Evolutionary conservation across 257 asterid species (phyloP).

Genomic region (Handroanthus guayacan): DNA sequence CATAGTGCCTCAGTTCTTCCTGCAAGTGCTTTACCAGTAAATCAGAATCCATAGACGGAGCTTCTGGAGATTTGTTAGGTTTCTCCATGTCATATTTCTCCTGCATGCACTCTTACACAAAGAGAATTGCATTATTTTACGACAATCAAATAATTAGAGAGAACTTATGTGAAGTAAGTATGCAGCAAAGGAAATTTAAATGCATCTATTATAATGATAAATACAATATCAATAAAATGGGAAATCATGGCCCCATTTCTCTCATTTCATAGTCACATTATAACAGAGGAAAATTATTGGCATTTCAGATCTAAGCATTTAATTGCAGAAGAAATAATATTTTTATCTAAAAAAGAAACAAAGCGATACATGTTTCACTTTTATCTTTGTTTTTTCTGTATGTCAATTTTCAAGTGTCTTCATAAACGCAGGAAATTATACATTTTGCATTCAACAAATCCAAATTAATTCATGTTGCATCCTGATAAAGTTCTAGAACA

Average conservation of each 20-base stretch:
- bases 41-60: conserved; percentile 59
- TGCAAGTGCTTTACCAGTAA: conserved; percentile 87
- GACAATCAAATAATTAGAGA: conserved; percentile 23
- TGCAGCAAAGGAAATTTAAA: conserved; percentile 14
- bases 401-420: conserved; percentile 1
- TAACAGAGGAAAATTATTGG: background rate
- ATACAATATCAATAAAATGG: background rate
- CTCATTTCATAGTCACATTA: conserved; percentile 19
- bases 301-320: conserved; percentile 18
- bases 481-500: conserved; percentile 26
- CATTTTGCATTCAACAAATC: conserved; percentile 3
- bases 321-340: background rate
- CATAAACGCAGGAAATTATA: conserved; percentile 19
- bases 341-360: background rate
- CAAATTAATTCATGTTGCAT: conserved; percentile 7
- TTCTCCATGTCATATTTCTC: conserved; percentile 75
- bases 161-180: conserved; percentile 17
- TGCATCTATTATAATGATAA: background rate
- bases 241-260: conserved; percentile 17
- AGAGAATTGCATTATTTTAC: conserved; percentile 31
- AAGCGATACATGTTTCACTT: conserved; percentile 5
- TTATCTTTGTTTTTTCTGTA: background rate
- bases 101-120: conserved; percentile 67
- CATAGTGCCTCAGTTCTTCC: conserved; percentile 88
- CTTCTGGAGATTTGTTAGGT: conserved; percentile 55